Base-by-base conservation (phyloP, 768 basidiomycete species). In the Chiua virens region DNA sequence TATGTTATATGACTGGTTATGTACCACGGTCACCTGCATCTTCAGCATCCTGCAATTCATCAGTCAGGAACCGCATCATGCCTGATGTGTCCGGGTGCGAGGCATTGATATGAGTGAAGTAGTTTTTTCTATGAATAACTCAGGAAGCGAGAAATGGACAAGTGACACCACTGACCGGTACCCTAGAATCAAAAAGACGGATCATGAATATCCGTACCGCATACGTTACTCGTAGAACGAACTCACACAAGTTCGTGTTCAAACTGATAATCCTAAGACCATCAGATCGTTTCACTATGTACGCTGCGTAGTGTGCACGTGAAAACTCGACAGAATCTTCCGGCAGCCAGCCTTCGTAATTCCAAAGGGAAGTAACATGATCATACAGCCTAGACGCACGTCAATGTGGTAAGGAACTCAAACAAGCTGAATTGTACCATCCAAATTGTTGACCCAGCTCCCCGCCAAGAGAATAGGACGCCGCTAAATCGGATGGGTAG, bases 61-160 rank as follows among this genome's bases (percentile, higher is more conserved):
- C 83, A 6, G 88, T 89, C 56, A 90, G 60, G 69, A 88, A 89
- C 34, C 85, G 76, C 58, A 90, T 71, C 82, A 89, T 86, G 20
- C 88, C 87, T 40, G 85, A 89, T 36, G 74, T 73, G 65, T 91
- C 89, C 11, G 84, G 79, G 21, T 79, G 64, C 21, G 82, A 82
- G 61, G 87, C 75, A 58, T 90, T 87, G 69, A 90, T 83, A 60
- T 85, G 90, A 64, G 85, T 86, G 71, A 89, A 87, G 56, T 79
- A 82, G 63, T 91, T 91, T 13, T 82, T 73, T 43, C 82, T 83
- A 53, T 56, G 49, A 35, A 42, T 41, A 28, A 34, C 8, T 56
- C 28, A 53, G 55, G 48, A 47, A 20, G 44, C 20, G n/a, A 42
- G 3, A 8, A 20, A n/a, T 7, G 39, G 53, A 56, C 25, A 37